Percentiles rank a stretch among this genome's conserved stretches.
Conservation (phyloP, 2,329 filamentous ascomycete genomes). For the Fusarium begoniae region DNA sequence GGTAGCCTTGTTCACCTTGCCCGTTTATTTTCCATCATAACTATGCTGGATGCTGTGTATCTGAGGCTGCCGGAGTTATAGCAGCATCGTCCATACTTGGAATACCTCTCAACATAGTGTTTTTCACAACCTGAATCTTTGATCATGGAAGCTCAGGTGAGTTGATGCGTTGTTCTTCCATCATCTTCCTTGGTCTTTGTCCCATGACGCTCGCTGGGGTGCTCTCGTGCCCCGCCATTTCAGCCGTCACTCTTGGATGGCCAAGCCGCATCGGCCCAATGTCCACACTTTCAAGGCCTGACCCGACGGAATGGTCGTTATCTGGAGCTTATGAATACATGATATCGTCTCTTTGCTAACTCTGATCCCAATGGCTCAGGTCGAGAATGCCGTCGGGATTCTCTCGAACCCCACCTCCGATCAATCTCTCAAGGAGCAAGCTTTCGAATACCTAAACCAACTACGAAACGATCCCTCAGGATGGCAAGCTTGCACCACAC, state of each 20-base stretch:
- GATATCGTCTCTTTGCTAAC: constrained; percentile 15
- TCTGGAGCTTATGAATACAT: constrained; percentile 16
- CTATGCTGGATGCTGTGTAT: constrained; percentile 55
- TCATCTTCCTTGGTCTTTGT: constrained; percentile 11
- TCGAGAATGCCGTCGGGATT: constrained; percentile 95
- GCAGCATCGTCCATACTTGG: constrained; percentile 48
- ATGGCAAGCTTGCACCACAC: constrained; percentile 87
- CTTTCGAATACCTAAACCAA: constrained; percentile 81
- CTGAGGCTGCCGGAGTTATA: constrained; percentile 56
- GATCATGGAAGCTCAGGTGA: constrained; percentile 61
- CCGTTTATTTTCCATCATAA: constrained; percentile 44
- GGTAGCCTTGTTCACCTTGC: constrained; percentile 52
- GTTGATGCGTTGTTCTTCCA: constrained; percentile 34
- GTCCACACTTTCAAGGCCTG: constrained; percentile 18
- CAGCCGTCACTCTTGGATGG: constrained; percentile 33
- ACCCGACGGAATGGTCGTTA: constrained; percentile 13
- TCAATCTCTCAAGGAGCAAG: constrained; percentile 79
- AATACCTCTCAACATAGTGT: constrained; percentile 2
- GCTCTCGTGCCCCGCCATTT: constrained; percentile 45
- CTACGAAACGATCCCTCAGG: constrained; percentile 83
- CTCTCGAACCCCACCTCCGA: constrained; percentile 85
- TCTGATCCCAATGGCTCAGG: constrained; percentile 58
- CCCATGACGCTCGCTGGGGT: constrained; percentile 38
- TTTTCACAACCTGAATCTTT: constrained; percentile 34
- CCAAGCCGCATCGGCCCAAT: constrained; percentile 38